These are phyloP conservation scores for Curvularia lunata DNA, from an alignment of 2,329 filamentous ascomycete genomes.

Conservation along the genomic window DNA sequence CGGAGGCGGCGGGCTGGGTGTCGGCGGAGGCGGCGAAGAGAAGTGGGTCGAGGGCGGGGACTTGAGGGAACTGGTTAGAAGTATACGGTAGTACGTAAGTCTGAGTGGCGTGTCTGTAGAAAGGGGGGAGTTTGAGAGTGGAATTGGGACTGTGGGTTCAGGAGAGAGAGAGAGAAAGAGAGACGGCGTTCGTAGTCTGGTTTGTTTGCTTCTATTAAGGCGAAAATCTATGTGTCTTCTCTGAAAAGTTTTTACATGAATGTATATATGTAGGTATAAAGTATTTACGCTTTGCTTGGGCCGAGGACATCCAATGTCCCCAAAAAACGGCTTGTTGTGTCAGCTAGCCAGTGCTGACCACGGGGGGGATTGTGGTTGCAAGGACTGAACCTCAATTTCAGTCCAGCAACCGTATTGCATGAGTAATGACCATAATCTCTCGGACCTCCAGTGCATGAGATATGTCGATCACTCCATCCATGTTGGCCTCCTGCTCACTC, in stretches of 20 bases:
- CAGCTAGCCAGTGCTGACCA: neutral
- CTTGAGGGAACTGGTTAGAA: conserved; percentile 56
- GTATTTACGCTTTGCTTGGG: neutral
- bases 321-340: neutral
- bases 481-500: neutral
- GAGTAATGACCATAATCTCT: neutral
- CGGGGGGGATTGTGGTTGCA: neutral
- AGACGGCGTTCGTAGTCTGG: neutral
- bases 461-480: neutral
- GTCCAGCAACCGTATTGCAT: neutral
- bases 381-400: neutral
- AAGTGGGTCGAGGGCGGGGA: conserved; percentile 59
- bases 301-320: neutral
- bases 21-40: conserved; percentile 51
- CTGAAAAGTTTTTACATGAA: neutral
- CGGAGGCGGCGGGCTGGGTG: conserved; percentile 44
- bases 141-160: neutral
- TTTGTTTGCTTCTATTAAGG: neutral
- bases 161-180: neutral
- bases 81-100: conserved; percentile 42
- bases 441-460: neutral
- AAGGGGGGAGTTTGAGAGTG: too few species aligned
- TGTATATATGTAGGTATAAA: neutral
- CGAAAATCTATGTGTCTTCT: neutral
- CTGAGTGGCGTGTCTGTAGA: too few species aligned